Evolutionary conservation across 352 stramenopile genomes (phyloP).

Genomic region (Pythium scleroteichum): DNA sequence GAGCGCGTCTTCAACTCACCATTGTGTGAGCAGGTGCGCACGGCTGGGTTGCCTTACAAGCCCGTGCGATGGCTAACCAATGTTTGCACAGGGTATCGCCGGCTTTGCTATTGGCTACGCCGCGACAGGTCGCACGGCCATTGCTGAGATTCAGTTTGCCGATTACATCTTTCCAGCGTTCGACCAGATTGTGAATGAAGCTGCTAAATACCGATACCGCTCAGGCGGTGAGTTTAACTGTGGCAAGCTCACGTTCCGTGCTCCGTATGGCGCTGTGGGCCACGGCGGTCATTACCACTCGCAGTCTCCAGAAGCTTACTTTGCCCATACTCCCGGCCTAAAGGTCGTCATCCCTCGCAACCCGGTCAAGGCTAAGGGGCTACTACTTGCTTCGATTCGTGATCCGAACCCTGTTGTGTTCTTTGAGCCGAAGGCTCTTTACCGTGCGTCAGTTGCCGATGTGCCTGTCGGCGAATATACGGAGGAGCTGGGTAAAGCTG

Average conservation of each 20-base stretch:
- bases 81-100: constrained; percentile 52
- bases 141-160: constrained; percentile 97
- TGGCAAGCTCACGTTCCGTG: constrained; percentile 95
- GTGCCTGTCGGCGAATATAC: constrained; percentile 95
- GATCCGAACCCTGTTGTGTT: constrained; percentile 98
- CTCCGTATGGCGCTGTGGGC: constrained; percentile 95
- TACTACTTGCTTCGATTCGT: constrained; percentile 95
- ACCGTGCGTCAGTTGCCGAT: constrained; percentile 94
- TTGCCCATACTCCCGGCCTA: constrained; percentile 96
- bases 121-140: constrained; percentile 93
- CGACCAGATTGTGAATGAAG: constrained; percentile 98
- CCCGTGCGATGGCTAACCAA: no score
- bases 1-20: constrained; percentile 97
- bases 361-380: constrained; percentile 93
- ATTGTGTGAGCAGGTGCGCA: constrained; percentile 92
- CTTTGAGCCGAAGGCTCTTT: constrained; percentile 98
- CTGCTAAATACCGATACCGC: constrained; percentile 98
- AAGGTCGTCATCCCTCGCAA: constrained; percentile 97
- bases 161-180: constrained; percentile 99
- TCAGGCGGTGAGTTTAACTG: constrained; percentile 98
- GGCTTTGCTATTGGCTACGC: constrained; percentile 98
- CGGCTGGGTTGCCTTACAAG: no score
- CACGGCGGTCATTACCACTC: constrained; percentile 95
- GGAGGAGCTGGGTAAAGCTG: constrained; percentile 92
- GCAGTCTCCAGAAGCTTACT: constrained; percentile 96